Evolutionary conservation across 192 early-diverging fungal species (phyloP), one percentile per base, ranked within the genome.

Genomic region (Coemansia sp.): DNA sequence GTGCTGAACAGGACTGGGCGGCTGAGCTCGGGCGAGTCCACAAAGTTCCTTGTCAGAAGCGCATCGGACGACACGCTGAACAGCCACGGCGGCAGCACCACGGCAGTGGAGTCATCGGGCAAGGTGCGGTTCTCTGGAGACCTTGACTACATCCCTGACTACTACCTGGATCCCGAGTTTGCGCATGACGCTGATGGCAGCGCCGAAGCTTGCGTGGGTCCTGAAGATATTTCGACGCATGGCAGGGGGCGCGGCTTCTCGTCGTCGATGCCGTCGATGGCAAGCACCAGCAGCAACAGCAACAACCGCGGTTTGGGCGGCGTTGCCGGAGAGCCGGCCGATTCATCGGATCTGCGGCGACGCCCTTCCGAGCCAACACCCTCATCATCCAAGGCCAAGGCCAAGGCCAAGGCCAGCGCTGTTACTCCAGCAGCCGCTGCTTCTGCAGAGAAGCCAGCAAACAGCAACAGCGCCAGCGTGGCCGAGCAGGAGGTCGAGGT

Each of bases 41-140:
- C 30, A 23, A 61, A 48, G 45, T 57, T 57, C 6, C 68, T 71
- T 43, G 58, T 48, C 21, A 70, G 59, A 39, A 53, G 61, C 52
- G 65, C 67, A 4, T 77, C 74, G 0, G 74, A 71, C 51, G 74
- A 77, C 5, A 77, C 74, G 18, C 61, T 77, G 21, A 58, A 64
- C 29, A 37, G 35, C 42, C 34, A 39, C 15, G 53, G 18, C 37
- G 58, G 23, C 20, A 34, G 42, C 59, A 45, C 37, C 40, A 45
- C 34, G 7, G 48, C 48, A 10, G 48, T 26, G 20, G 48, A 51
- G 1, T 6, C 43, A 20, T 59, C 55, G 2, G 55, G 55, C 0
- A 43, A 61, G 6, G 70, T 71, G 37, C 25, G 58, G 49, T 71
- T 66, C 25, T 59, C 57, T 23, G 63, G 55, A 0, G 20, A 34